Evolutionary conservation across 257 asterid species (phyloP).

Genomic region (Penstemon newberryi): DNA sequence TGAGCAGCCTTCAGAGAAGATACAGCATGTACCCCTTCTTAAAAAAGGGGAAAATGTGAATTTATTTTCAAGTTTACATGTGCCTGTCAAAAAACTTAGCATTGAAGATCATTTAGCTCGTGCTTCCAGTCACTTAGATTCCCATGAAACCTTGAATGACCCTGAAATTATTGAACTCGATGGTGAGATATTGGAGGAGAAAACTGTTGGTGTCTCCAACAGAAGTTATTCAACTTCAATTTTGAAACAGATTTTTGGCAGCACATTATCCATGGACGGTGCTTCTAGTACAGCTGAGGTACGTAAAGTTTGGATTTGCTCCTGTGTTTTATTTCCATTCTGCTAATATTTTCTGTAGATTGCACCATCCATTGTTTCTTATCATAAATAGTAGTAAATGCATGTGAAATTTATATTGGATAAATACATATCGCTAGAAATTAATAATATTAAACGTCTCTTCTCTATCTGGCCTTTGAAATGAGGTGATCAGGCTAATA

Average conservation of each 20-base stretch:
- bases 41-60: conserved; percentile 47
- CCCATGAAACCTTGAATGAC: conserved; percentile 41
- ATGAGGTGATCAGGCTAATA: no score
- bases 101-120: conserved; percentile 38
- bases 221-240: conserved; percentile 47
- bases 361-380: not conserved
- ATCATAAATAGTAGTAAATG: not conserved
- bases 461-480: not conserved
- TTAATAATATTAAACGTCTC: not conserved
- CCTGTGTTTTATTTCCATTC: conserved; percentile 18
- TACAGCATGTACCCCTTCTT: conserved; percentile 25
- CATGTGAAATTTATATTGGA: not conserved
- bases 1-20: conserved; percentile 43
- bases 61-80: conserved; percentile 32
- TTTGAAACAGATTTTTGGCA: conserved; percentile 65
- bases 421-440: not conserved
- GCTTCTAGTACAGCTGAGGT: conserved; percentile 51
- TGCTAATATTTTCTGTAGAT: conserved; percentile 7
- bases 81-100: conserved; percentile 40
- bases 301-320: conserved; percentile 22
- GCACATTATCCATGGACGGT: conserved; percentile 43
- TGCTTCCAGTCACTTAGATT: conserved; percentile 37
- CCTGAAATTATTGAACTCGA: conserved; percentile 35
- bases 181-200: conserved; percentile 40
- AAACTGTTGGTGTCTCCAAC: conserved; percentile 40